These are phyloP conservation scores for Vinca minor DNA, from an alignment of 257 asterid species.

Conservation along the genomic window DNA sequence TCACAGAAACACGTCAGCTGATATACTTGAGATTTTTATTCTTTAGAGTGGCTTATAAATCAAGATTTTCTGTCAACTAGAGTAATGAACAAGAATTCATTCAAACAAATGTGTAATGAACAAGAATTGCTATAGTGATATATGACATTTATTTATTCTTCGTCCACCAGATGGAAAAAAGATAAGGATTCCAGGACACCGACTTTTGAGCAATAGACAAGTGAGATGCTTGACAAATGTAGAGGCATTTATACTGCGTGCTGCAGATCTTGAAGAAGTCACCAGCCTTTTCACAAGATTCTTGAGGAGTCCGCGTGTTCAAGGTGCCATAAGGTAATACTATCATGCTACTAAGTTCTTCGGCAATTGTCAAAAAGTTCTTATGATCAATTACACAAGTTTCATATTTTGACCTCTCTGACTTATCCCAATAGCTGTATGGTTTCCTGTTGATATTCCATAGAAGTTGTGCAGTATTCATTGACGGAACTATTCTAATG, in stretches of 20 bases:
- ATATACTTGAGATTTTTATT: background rate
- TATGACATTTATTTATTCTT: background rate
- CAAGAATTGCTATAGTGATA: background rate
- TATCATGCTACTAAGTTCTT: background rate
- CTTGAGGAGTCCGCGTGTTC: constrained; percentile 68
- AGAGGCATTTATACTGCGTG: constrained; percentile 70
- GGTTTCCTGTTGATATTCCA: background rate
- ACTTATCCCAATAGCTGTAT: background rate
- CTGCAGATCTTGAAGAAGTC: constrained; percentile 81
- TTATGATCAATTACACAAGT: background rate
- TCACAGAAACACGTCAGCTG: background rate
- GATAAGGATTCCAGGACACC: constrained; percentile 57
- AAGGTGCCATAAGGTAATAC: constrained; percentile 81
- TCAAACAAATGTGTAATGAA: background rate
- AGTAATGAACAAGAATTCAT: background rate
- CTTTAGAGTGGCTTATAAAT: background rate
- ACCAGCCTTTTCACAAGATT: constrained; percentile 68
- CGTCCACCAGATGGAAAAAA: constrained; percentile 45
- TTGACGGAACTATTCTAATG: background rate
- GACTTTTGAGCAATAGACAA: constrained; percentile 54
- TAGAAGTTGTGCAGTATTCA: background rate
- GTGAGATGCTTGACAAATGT: constrained; percentile 67
- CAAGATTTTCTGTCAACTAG: no score
- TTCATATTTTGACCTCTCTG: no score
- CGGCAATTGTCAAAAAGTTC: background rate